Percentiles rank a stretch among this genome's conserved stretches.
These are phyloP conservation scores for Chlorella ohadii DNA, from an alignment of 139 green algal genomes.

Conservation along the genomic window DNA sequence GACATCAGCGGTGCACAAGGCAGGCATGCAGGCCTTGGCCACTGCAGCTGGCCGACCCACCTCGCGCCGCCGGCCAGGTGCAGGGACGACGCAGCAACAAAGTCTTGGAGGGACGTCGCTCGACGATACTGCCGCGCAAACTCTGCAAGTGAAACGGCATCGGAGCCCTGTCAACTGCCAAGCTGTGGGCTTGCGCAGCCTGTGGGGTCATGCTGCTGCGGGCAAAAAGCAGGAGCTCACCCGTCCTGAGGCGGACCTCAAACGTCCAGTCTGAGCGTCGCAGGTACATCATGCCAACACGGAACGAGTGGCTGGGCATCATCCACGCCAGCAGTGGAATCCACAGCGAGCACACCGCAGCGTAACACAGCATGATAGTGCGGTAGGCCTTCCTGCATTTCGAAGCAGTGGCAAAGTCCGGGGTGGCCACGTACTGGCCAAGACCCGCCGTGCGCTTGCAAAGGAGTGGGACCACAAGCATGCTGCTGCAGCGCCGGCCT, in stretches of 20 bases:
- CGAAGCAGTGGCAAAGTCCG: too few species aligned
- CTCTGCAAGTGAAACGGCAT: slow-evolving; percentile 3
- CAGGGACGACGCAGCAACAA: slow-evolving; percentile 39
- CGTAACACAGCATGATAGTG: slow-evolving; percentile 54
- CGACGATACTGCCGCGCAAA: slow-evolving; percentile 41
- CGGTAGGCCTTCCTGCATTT: slow-evolving; percentile 48
- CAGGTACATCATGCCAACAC: slow-evolving; percentile 57
- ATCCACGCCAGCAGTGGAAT: slow-evolving; percentile 64
- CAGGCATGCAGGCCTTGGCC: neutral
- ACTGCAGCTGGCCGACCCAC: neutral
- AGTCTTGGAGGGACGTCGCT: slow-evolving; percentile 50
- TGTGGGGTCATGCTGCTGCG: neutral
- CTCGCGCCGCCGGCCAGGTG: neutral
- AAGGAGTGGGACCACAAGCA: too few species aligned
- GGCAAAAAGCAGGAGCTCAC: neutral
- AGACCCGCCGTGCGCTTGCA: too few species aligned
- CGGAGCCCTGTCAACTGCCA: neutral
- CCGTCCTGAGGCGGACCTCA: slow-evolving; percentile 33
- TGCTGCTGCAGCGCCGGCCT: neutral
- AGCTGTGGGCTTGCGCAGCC: neutral
- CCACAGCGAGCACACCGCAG: slow-evolving; percentile 52
- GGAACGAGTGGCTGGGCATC: slow-evolving; percentile 63
- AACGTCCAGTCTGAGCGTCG: slow-evolving; percentile 41
- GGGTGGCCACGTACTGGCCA: too few species aligned
- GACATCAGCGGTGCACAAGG: neutral